These are phyloP conservation scores for Cutaneotrichosporon cutaneum DNA, from an alignment of 1,284 basidiomycete genomes.

Conservation along the genomic window DNA sequence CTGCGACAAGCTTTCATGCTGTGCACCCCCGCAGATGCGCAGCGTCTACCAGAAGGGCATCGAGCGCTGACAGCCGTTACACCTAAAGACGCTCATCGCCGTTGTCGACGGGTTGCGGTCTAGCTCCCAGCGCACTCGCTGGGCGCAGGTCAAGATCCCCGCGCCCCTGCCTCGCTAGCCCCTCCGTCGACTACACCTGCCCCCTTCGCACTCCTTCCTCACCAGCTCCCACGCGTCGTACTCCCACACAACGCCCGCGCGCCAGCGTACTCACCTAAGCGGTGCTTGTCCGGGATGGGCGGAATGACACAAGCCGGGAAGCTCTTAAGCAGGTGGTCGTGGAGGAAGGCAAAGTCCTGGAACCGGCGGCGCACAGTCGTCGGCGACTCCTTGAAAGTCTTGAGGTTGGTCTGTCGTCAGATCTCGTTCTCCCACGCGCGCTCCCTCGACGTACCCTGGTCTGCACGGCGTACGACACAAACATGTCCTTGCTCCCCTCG, in stretches of 20 bases:
- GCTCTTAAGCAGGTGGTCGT: conserved; percentile 81
- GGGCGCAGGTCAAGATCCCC: too few species aligned
- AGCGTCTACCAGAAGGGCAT: too few species aligned
- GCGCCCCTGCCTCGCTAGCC: too few species aligned
- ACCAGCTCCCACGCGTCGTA: not conserved
- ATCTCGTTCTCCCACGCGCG: not conserved
- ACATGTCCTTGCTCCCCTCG: conserved; percentile 92
- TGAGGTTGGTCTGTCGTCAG: conserved; percentile 45
- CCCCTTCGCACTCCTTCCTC: not conserved
- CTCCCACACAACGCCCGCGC: not conserved
- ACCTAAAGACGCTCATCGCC: too few species aligned
- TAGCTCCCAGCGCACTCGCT: too few species aligned
- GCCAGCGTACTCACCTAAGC: conserved; percentile 66
- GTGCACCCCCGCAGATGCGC: too few species aligned
- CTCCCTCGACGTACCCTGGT: conserved; percentile 62
- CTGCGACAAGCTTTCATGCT: too few species aligned
- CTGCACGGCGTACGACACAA: conserved; percentile 88
- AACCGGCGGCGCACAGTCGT: conserved; percentile 82
- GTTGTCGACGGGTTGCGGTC: too few species aligned
- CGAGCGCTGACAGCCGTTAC: too few species aligned
- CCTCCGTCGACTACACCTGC: not conserved
- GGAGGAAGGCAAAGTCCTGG: conserved; percentile 94
- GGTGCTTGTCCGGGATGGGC: conserved; percentile 93
- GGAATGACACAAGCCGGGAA: conserved; percentile 97
- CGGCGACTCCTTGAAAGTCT: conserved; percentile 54